Percentiles rank a stretch among this genome's conserved stretches.
Evolutionary conservation across 768 basidiomycete species (phyloP).

Genomic region (Leccinum disarticulatum): DNA sequence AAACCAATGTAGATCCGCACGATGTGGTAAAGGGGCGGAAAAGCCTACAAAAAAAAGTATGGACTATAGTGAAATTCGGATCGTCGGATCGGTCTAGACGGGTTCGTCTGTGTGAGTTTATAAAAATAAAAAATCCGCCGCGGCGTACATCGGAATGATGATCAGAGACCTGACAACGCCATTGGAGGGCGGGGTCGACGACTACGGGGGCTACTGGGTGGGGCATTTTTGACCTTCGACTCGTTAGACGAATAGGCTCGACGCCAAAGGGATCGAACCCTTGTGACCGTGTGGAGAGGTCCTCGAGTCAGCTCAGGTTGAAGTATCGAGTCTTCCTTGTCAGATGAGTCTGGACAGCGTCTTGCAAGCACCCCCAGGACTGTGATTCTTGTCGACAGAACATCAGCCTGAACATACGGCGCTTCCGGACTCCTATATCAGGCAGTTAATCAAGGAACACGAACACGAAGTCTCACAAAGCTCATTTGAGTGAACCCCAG

Average conservation of each 20-base stretch:
- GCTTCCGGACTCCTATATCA: not conserved
- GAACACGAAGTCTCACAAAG: not conserved
- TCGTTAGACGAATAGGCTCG: not conserved
- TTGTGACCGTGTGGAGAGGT: not conserved
- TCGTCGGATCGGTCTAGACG: constrained; percentile 1
- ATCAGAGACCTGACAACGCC: not conserved
- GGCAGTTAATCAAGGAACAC: not conserved
- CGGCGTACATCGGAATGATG: not conserved
- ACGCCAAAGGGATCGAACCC: not conserved
- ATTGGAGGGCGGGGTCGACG: not conserved
- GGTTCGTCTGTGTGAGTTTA: not conserved
- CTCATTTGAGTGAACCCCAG: not conserved
- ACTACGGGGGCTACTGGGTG: not conserved
- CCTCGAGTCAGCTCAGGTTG: not conserved
- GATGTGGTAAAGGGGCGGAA: not conserved
- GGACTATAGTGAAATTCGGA: not conserved
- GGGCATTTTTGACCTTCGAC: not conserved
- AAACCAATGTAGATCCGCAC: not conserved
- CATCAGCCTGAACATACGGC: not conserved
- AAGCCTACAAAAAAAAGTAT: not conserved
- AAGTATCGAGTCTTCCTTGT: not conserved
- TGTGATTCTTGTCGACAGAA: not conserved
- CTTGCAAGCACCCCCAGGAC: not conserved
- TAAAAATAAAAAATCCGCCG: not conserved
- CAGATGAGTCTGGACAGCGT: not conserved